Base-by-base conservation (phyloP, 1,284 basidiomycete genomes). In the Butyriboletus appendiculatus region DNA sequence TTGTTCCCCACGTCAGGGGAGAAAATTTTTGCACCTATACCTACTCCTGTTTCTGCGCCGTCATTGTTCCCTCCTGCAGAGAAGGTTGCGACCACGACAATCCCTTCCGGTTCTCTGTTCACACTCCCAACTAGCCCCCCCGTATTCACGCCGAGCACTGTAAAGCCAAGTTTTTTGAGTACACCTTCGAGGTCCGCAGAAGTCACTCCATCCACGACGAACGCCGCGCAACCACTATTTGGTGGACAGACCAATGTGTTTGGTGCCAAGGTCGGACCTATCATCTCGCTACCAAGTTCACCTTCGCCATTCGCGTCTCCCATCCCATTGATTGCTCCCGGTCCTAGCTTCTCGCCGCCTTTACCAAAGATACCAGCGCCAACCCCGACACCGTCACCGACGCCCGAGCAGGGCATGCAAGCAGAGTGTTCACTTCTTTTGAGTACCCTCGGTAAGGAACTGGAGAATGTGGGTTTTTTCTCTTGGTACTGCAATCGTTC, bases 351-450 rank as follows among this genome's bases (percentile, higher is more conserved):
- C 3, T 41, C 61, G 9, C 54, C 58, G 4, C 48, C 60, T 3
- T 18, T 42, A 28, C 43, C 64, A 10, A 56, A 28, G 18, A 15
- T 57, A 22, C 48, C 62, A 26, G 28, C 58, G 10, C 54, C 63
- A 1, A 52, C 62, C 10, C 46, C 63, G n/a, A 28, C 53, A 10
- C 53, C 63, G 9, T 59, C 68, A 34, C 57, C 66, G 28, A 61
- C 63, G 12, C 63, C 76, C 44, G 80, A 81, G 52, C 76, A 82
- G 45, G 84, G 83, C 12, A 80, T 90, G 78, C 84, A 87, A 64
- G 72, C 75, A 18, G 85, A 88, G 63, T 87, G 82, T 60, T 56
- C 63, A 3, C 46, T 74, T 34, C 67, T 90, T 26, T 72, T 81
- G 45, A 53, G 59, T 1, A 68, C 61, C 12, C 68, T 88, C 48